Conservation (phyloP, 495 filamentous ascomycete genomes). For the Daldinia grandis region DNA sequence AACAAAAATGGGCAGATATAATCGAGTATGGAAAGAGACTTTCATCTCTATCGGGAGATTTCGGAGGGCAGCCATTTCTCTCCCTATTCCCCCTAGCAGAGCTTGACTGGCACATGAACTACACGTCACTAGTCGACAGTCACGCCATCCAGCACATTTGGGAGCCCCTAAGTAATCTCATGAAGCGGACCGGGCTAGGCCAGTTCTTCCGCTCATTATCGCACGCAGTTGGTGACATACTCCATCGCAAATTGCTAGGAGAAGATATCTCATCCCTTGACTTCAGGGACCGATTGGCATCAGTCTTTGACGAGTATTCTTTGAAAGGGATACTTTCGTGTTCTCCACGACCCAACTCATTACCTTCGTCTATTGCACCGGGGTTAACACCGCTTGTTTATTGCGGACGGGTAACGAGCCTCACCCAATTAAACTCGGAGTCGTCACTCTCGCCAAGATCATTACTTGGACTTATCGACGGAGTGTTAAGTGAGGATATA, state of each 20-base stretch:
- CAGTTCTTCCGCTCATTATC: constrained; percentile 2
- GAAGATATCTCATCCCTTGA: neutral
- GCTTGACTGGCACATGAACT: neutral
- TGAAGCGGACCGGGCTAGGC: constrained; percentile 7
- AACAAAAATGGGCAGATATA: neutral
- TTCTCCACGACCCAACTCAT: neutral
- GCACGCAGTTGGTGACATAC: neutral
- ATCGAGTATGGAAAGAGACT: neutral
- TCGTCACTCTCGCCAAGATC: neutral
- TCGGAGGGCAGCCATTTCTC: constrained; percentile 2
- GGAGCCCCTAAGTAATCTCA: neutral
- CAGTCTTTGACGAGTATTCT: constrained; percentile 2
- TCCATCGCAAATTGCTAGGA: neutral
- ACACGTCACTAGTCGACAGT: neutral
- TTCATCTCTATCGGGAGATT: constrained; percentile 1
- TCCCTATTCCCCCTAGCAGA: constrained; percentile 5
- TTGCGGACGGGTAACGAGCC: neutral
- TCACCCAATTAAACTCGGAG: neutral
- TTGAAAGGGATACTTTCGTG: neutral
- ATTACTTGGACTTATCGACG: neutral
- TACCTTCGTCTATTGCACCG: neutral
- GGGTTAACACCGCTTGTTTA: neutral
- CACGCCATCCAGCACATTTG: neutral
- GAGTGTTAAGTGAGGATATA: neutral
- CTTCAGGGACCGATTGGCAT: neutral